Evolutionary conservation across 345 rosid species (phyloP).

Genomic region (Balakata baccata): DNA sequence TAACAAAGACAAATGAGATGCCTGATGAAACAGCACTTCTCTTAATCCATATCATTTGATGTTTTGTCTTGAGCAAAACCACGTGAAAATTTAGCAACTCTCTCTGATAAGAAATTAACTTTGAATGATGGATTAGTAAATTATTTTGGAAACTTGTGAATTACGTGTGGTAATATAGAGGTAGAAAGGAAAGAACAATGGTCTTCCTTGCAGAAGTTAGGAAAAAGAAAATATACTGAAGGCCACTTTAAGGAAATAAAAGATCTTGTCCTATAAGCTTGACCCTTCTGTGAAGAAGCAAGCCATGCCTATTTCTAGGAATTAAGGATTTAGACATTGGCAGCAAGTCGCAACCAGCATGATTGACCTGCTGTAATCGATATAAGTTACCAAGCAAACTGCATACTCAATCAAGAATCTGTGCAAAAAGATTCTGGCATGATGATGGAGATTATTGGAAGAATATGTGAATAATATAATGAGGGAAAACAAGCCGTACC

Average conservation of each 20-base stretch:
- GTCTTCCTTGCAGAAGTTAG: not conserved
- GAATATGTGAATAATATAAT: not conserved
- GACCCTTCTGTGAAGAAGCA: not conserved
- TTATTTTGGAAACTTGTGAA: not conserved
- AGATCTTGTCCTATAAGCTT: not conserved
- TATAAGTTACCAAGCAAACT: not conserved
- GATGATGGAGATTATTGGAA: not conserved
- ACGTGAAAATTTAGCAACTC: not conserved
- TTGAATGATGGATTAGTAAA: not conserved
- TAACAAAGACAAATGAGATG: not conserved
- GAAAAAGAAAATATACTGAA: not conserved
- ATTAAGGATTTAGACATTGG: not conserved
- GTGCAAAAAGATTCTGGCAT: not conserved
- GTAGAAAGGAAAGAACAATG: not conserved
- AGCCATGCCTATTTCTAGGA: not conserved
- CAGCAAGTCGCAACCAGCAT: slow-evolving; percentile 1
- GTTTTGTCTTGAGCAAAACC: not conserved
- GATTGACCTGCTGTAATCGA: not conserved
- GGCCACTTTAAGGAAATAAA: not conserved
- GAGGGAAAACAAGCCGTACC: slow-evolving; percentile 42
- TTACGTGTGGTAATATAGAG: not conserved
- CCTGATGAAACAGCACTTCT: not conserved
- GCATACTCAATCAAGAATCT: slow-evolving; percentile 2
- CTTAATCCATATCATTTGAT: not conserved
- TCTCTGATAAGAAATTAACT: not conserved